Evolutionary conservation across 164 flowering plant species (phyloP).

Genomic region (Euptelea pleiosperma): DNA sequence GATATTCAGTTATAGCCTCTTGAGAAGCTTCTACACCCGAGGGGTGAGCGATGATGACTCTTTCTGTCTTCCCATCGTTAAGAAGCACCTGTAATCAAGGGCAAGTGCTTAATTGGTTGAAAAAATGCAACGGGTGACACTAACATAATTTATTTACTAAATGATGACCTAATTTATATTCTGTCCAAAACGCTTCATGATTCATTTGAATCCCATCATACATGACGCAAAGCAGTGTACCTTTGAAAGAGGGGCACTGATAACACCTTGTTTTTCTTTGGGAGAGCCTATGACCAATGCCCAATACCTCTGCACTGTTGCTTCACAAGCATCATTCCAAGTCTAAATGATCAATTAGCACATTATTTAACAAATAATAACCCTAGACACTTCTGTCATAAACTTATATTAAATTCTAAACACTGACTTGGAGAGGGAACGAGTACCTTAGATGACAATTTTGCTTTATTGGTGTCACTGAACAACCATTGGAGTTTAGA

Average conservation of each 20-base stretch:
- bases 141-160: not conserved
- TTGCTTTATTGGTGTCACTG: constrained; percentile 41
- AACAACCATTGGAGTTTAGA: constrained; percentile 65
- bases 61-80: constrained; percentile 84
- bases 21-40: constrained; percentile 70
- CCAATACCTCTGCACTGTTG: constrained; percentile 73
- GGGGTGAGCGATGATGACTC: constrained; percentile 61
- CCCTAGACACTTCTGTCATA: not conserved
- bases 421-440: not conserved
- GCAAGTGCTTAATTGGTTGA: not conserved
- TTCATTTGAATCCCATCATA: not conserved
- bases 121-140: not conserved
- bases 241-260: constrained; percentile 82
- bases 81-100: constrained; percentile 61
- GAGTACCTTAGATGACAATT: constrained; percentile 55
- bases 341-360: constrained; percentile 36
- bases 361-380: not conserved
- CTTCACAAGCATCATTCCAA: constrained; percentile 70
- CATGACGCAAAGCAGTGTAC: constrained; percentile 24
- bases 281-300: constrained; percentile 92
- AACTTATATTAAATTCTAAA: not conserved
- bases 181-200: not conserved
- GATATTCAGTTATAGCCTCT: constrained; percentile 82
- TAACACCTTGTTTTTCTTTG: constrained; percentile 66
- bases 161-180: not conserved